phyloP scores from a whole-genome alignment of 2,329 filamentous ascomycete genomes.

The Grosmannia huntii region DNA sequence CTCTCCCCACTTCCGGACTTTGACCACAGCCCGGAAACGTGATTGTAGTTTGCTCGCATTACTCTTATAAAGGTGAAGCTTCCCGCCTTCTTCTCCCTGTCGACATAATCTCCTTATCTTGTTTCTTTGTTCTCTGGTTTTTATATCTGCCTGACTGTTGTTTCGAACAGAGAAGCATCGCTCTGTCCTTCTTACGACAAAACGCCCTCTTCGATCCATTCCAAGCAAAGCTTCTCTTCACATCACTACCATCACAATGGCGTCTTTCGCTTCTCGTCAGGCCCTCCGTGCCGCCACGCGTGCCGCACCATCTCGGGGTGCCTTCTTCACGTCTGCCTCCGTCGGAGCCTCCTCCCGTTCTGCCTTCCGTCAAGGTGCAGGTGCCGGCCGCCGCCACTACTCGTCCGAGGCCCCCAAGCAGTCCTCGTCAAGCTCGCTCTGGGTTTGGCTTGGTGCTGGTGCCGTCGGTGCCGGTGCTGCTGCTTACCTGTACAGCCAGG shows the following conservation, averaged over 20 bases:
- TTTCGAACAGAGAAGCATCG: background rate
- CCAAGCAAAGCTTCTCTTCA: background rate
- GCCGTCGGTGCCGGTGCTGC: constrained; percentile 49
- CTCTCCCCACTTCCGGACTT: background rate
- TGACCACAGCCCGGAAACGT: background rate
- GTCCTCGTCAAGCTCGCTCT: constrained; percentile 26
- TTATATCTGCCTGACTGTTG: background rate
- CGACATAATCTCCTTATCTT: background rate
- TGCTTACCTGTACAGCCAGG: constrained; percentile 52
- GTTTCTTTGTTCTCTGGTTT: background rate
- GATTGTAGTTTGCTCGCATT: background rate
- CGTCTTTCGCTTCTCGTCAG: constrained; percentile 34
- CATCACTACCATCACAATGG: constrained; percentile 20
- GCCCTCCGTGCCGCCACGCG: constrained; percentile 47
- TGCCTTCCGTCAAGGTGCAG: constrained; percentile 49
- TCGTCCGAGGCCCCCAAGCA: constrained; percentile 52
- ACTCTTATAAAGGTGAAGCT: background rate
- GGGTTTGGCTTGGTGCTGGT: constrained; percentile 47
- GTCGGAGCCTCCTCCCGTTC: constrained; percentile 49
- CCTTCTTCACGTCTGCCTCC: constrained; percentile 34
- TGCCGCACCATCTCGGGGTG: constrained; percentile 23
- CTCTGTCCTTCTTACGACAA: background rate
- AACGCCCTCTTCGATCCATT: constrained; percentile 5
- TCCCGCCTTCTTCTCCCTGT: constrained; percentile 18
- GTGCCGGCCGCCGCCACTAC: constrained; percentile 60